Conservation (phyloP, 768 basidiomycete genomes). For the Rhizopogon sp. region DNA sequence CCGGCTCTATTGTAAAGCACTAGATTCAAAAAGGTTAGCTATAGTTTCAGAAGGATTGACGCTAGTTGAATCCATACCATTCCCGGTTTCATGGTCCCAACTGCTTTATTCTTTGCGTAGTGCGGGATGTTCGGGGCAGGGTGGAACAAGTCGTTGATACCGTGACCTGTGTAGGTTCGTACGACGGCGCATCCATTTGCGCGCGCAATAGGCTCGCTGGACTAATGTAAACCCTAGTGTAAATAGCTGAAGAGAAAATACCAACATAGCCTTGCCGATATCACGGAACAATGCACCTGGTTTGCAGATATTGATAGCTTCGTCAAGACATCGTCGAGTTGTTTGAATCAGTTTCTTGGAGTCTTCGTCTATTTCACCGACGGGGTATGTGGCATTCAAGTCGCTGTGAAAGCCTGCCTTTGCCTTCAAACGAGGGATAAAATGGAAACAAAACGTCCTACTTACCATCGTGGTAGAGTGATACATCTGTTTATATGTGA, state of each 20-base stretch:
- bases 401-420: constrained; percentile 82
- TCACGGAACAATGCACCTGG: constrained; percentile 90
- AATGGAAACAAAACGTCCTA: neutral
- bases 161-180: constrained; percentile 88
- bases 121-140: constrained; percentile 84
- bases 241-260: constrained; percentile 7
- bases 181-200: constrained; percentile 87
- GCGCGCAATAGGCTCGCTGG: constrained; percentile 80
- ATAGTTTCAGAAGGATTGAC: neutral
- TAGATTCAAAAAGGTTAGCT: constrained; percentile 14
- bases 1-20: constrained; percentile 79
- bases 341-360: constrained; percentile 78
- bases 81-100: constrained; percentile 90
- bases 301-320: constrained; percentile 88
- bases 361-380: constrained; percentile 80
- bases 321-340: constrained; percentile 80
- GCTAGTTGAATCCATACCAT: constrained; percentile 52
- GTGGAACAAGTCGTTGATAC: constrained; percentile 86
- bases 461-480: constrained; percentile 73
- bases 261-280: constrained; percentile 81
- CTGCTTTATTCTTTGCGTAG: constrained; percentile 90
- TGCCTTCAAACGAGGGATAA: constrained; percentile 1
- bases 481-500: constrained; percentile 52
- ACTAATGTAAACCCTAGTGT: constrained; percentile 7
- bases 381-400: constrained; percentile 89